Conservation (phyloP, 768 basidiomycete genomes). For the Mycena indigotica region DNA sequence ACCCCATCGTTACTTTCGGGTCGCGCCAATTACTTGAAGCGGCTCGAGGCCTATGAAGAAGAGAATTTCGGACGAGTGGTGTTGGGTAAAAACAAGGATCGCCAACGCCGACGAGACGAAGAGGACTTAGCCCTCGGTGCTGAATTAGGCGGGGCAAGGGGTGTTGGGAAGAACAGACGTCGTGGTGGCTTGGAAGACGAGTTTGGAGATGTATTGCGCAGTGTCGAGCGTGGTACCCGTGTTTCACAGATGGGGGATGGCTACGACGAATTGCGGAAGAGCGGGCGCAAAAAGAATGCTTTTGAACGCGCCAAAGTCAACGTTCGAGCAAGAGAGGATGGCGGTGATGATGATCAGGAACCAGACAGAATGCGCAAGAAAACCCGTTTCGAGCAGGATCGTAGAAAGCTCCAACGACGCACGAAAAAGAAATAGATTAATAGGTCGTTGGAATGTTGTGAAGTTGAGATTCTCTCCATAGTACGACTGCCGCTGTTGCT, state of each 20-base stretch:
- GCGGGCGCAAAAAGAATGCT: constrained; percentile 58
- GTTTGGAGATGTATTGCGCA: constrained; percentile 76
- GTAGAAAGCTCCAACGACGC: constrained; percentile 45
- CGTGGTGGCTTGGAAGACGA: constrained; percentile 81
- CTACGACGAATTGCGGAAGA: constrained; percentile 77
- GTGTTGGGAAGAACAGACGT: constrained; percentile 53
- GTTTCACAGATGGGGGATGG: constrained; percentile 56
- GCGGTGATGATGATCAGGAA: constrained; percentile 24
- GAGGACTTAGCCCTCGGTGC: constrained; percentile 87
- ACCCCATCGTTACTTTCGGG: constrained; percentile 58
- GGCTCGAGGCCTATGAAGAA: constrained; percentile 88
- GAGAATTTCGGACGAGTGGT: constrained; percentile 90
- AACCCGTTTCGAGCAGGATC: constrained; percentile 53
- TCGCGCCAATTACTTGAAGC: constrained; percentile 77
- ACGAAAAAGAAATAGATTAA: constrained; percentile 24
- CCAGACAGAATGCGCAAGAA: constrained; percentile 43
- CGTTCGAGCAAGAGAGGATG: constrained; percentile 30
- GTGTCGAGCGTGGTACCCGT: constrained; percentile 51
- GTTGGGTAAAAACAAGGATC: constrained; percentile 86
- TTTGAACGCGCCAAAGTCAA: constrained; percentile 45
- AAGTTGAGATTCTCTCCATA: constrained; percentile 50
- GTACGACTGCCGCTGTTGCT: constrained; percentile 45
- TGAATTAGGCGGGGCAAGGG: constrained; percentile 45
- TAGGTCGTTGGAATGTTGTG: constrained; percentile 14
- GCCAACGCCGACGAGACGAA: constrained; percentile 75